Evolutionary conservation across 169 alveolate species (phyloP).

Genomic region (Cyclospora cayetanensis): DNA sequence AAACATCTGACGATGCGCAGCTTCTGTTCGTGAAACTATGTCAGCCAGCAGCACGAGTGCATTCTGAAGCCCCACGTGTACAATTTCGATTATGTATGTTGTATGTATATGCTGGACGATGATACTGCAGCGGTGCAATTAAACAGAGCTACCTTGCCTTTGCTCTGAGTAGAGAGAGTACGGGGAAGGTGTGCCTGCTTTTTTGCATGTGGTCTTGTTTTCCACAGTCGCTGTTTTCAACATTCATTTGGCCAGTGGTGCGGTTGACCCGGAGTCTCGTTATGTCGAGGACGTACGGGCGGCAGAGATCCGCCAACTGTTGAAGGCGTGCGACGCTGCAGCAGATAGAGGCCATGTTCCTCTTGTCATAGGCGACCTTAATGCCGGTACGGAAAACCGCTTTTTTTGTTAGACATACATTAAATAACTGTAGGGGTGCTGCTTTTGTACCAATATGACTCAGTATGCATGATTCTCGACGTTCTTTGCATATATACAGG

Average conservation of each 20-base stretch:
- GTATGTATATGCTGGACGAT: neutral
- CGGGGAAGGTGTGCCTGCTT: no score
- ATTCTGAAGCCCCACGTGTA: neutral
- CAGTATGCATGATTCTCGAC: neutral
- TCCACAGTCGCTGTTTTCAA: slow-evolving; percentile 83
- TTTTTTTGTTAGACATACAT: neutral
- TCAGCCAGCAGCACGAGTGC: neutral
- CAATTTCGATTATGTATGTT: neutral
- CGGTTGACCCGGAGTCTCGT: slow-evolving; percentile 89
- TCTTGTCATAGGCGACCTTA: slow-evolving; percentile 89
- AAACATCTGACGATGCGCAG: neutral
- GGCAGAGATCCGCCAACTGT: slow-evolving; percentile 87
- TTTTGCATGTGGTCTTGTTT: neutral
- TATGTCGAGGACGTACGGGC: slow-evolving; percentile 86
- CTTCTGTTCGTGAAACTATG: neutral
- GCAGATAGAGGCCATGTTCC: slow-evolving; percentile 87
- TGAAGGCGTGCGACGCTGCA: slow-evolving; percentile 85
- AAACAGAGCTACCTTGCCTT: no score
- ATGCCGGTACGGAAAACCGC: slow-evolving; percentile 82
- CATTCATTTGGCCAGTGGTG: slow-evolving; percentile 92
- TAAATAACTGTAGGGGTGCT: neutral
- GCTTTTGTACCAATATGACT: neutral
- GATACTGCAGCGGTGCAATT: neutral
- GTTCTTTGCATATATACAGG: neutral
- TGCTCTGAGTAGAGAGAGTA: no score